Base-by-base conservation (phyloP, 345 rosid species). In the Fremontodendron californicum region DNA sequence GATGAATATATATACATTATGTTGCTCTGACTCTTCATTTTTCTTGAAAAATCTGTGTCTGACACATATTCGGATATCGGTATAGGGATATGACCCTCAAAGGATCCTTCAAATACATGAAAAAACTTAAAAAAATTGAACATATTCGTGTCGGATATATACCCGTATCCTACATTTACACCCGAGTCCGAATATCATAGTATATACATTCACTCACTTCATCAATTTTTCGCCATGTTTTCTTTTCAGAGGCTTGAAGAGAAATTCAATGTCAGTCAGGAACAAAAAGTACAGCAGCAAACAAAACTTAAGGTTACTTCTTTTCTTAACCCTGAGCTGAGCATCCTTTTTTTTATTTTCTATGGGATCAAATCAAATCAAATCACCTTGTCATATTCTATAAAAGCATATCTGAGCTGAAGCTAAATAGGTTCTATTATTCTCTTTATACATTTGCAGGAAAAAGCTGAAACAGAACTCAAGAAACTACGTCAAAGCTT, bases 401-500 rank as follows among this genome's bases (percentile, higher is more conserved):
- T 11, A 25, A 7, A 7, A 43, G 5, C 54, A 68, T 29, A 68
- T 45, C 49, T 9, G 49, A 66, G 9, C 29, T n/a, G 21, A 48
- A n/a, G n/a, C n/a, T n/a, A n/a, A 66, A 4, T 12, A 67, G 3
- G 51, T n/a, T 39, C 7, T 5, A 0, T 21, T 33, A 33, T 33
- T 33, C 35, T 3, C 35, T 33, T 48, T 15, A 48, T 48, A 48
- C 12, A 10, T 3, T 35, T 52, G 48, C 91, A 88, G 93, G 90
- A 81, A 74, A 92, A 89, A 39, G 90, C 88, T 75, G 96, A 78
- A 85, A 80, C 87, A 79, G 94, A 94, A 79, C 78, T 88, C 79
- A 89, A 85, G 75, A 91, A 81, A 80, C 82, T 88, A 80, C 57
- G 90, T 15, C 86, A 85, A 86, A 89, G 77, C 77, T 88, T 91